Evolutionary conservation across 306 rosid species (phyloP), one percentile per base, ranked within the genome.

Genomic region (Glycine latifolia): DNA sequence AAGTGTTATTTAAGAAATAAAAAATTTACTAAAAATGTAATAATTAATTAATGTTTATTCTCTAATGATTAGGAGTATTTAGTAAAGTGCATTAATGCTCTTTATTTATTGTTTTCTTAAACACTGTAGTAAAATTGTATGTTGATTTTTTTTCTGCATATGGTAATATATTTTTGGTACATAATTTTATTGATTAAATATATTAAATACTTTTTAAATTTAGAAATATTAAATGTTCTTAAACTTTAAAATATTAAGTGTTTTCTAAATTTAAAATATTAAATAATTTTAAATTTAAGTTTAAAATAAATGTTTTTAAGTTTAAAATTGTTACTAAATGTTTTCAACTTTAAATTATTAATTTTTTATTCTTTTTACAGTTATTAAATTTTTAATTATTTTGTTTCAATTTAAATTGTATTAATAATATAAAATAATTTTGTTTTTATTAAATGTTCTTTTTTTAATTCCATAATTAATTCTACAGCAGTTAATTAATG

Each of bases 401-500:
- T 43, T 26, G 31, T 26, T 7, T 43, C 7, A 43, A 43, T 43
- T 43, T 43, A 43, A 43, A 43, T 7, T 43, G 8, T 6, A 6
- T 43, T 43, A 6, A 6, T 1, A 26, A 55, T 26, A 20, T 11
- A 52, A 52, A 66, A 67, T 43, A 43, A 35, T 26, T 26, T 2
- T 20, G 10, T 17, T 67, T 70, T 10, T 49, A 47, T 70, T 79
- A 13, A 67, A 16, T 16, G 4, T 17, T 54, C 14, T 48, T 49
- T 54, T 69, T 55, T 69, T 12, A 37, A 79, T 68, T 68, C 47
- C 13, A 10, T 67, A 17, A 59, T 60, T 48, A 63, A 33, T 35
- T 49, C 6, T 77, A 9, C 47, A 5, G 15, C 37, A 7, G 62
- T 35, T 67, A 41, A 53, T 20, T 17, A 12, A 67, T 39, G n/a